Evolutionary conservation across 176 grass and related monocot species (phyloP), one percentile per base, ranked within the genome.

Genomic region (Oryza glumipatula): DNA sequence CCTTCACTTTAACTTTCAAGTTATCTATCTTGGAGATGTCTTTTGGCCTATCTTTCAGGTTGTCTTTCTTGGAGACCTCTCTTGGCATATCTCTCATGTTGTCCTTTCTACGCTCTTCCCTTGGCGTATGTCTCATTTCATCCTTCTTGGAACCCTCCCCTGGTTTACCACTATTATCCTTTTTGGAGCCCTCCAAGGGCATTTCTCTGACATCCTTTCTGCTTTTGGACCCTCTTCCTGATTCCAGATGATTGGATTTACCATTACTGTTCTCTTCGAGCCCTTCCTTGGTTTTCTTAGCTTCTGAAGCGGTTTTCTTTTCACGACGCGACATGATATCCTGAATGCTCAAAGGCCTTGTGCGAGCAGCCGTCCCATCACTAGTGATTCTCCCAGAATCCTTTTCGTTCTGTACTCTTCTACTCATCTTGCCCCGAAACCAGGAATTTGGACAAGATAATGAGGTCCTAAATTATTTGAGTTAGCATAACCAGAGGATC

Each of bases 331-430:
- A 77, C 88, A 99, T 86, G 32, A 99, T 96, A 67, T 99, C 93
- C 36, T 99, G 84, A 77, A 92, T 91, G 88, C 92, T 94, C 63
- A 94, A 15, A 92, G 97, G 94, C 58, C 97, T 85, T 64, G 97
- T 99, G 45, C 97, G 89, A 7, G 97, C 97, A 76, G 97, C 77
- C 17, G 94, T 94, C 38, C 92, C 94, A 46, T 83, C 88, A 38
- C 85, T 74, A 36, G 63, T 48, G 69, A 43, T 63, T 79, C 43
- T 82, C 73, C 73, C 72, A 46, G 70, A 77, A 24, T 82, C 84
- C 43, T 51, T 70, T 69, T 87, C 66, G 63, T 67, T 78, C 48
- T 82, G 65, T 39, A 70, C 80, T 81, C 78, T 96, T 65, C 72
- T 92, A 70, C 81, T 89, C 97, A 96, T 99, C 49, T 89, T 93